phyloP scores from a whole-genome alignment of 192 early-diverging fungal species.

The Polychytrium aggregatum region DNA sequence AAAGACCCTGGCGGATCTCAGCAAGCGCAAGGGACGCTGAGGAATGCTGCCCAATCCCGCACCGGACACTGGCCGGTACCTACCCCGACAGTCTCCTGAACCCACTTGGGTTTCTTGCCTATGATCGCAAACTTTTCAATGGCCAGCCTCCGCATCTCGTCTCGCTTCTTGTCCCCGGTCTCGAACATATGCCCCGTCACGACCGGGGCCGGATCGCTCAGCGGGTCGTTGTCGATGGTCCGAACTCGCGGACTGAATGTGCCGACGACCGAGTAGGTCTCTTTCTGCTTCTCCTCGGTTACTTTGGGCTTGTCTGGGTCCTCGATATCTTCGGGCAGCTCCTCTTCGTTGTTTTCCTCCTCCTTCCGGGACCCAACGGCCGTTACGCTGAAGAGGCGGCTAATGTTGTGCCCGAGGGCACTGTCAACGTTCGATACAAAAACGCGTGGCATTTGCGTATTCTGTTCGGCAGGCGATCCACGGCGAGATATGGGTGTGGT shows the following conservation, averaged over 20 bases:
- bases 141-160: slow-evolving; percentile 32
- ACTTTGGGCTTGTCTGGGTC: slow-evolving; percentile 7
- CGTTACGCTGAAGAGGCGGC: slow-evolving; percentile 31
- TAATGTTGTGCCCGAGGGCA: slow-evolving; percentile 41
- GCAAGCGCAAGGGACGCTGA: not conserved
- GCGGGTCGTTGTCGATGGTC: slow-evolving; percentile 3
- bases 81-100: slow-evolving; percentile 26
- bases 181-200: slow-evolving; percentile 31
- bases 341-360: slow-evolving; percentile 30
- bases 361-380: slow-evolving; percentile 28
- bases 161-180: slow-evolving; percentile 44
- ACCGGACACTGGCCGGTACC: too few species aligned
- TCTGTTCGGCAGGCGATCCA: too few species aligned
- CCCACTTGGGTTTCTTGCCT: slow-evolving; percentile 33
- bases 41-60: too few species aligned
- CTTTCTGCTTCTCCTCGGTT: slow-evolving; percentile 15
- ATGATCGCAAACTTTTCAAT: slow-evolving; percentile 41
- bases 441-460: slow-evolving; percentile 8
- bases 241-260: slow-evolving; percentile 12
- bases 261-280: slow-evolving; percentile 32
- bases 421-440: slow-evolving; percentile 44
- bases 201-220: not conserved
- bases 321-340: slow-evolving; percentile 14
- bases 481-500: too few species aligned
- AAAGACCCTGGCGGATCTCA: too few species aligned